A percentile compares a stretch with the other conserved stretches of the same genome.
Evolutionary conservation across 2,329 filamentous ascomycete species (phyloP).

Genomic region (Thelonectria blattea): DNA sequence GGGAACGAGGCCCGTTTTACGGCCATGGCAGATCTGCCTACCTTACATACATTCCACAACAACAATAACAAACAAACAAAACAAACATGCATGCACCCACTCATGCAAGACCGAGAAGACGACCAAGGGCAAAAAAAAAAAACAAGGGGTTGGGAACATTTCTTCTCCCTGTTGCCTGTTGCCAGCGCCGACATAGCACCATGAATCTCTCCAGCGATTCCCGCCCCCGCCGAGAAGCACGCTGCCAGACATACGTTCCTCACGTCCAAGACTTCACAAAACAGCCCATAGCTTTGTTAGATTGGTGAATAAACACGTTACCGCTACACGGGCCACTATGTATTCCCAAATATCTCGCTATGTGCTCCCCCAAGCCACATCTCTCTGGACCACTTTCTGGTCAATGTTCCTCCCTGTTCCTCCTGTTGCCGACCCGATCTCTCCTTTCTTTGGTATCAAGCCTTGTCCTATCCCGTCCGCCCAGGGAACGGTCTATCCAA

Average conservation of each 20-base stretch:
- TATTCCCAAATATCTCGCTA: conserved; percentile 19
- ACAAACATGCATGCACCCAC: conserved; percentile 25
- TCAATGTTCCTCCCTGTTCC: conserved; percentile 27
- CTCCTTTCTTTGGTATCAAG: conserved; percentile 37
- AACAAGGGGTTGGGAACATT: conserved; percentile 6
- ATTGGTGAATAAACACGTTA: conserved; percentile 34
- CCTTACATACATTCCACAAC: neutral
- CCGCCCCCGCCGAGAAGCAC: conserved; percentile 8
- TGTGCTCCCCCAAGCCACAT: conserved; percentile 16
- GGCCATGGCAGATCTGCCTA: conserved; percentile 32
- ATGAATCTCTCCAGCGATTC: neutral
- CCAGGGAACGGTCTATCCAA: conserved; percentile 36
- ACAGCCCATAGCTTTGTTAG: conserved; percentile 35
- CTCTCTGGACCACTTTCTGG: conserved; percentile 21
- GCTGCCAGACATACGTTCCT: conserved; percentile 15
- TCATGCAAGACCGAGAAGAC: too few species aligned
- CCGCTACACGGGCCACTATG: conserved; percentile 12
- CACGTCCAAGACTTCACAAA: conserved; percentile 21
- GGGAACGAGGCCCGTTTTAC: conserved; percentile 30
- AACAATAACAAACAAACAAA: conserved; percentile 16
- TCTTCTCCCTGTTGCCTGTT: neutral
- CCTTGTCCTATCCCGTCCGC: conserved; percentile 31
- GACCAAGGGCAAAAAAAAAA: conserved; percentile 12
- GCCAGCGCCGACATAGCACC: neutral
- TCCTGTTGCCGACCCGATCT: conserved; percentile 16